Evolutionary conservation across 78 protist species (phyloP).

Genomic region (Corallochytrium limacisporum): DNA sequence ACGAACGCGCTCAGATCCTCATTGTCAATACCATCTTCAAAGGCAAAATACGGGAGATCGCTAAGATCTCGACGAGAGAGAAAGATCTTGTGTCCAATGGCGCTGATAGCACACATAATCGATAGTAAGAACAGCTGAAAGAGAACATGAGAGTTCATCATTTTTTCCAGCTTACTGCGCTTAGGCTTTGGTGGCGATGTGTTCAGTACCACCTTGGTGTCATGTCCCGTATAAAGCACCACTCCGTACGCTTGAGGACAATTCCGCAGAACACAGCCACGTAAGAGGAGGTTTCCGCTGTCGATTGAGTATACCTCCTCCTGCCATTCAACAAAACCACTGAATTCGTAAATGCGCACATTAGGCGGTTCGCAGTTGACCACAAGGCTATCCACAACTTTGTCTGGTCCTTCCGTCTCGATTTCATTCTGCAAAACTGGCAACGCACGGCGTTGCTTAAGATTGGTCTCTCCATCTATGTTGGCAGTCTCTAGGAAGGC

Average conservation of each 20-base stretch:
- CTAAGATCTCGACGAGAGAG: too few relatives aligned
- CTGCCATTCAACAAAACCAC: neutral
- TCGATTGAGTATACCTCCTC: neutral
- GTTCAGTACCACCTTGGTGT: slow-evolving; percentile 60
- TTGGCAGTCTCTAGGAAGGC: slow-evolving; percentile 59
- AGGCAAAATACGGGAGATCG: too few relatives aligned
- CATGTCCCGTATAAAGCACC: slow-evolving; percentile 68
- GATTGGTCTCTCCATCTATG: slow-evolving; percentile 64
- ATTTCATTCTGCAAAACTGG: neutral
- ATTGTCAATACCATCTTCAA: too few relatives aligned
- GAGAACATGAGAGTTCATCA: slow-evolving; percentile 4
- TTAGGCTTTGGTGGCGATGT: slow-evolving; percentile 1
- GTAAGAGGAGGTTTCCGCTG: slow-evolving; percentile 1
- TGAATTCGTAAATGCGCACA: slow-evolving; percentile 4
- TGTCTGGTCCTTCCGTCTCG: neutral
- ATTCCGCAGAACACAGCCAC: slow-evolving; percentile 38
- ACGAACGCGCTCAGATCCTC: neutral
- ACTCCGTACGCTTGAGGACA: slow-evolving; percentile 53
- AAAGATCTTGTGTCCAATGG: too few relatives aligned
- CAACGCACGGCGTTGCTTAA: slow-evolving; percentile 23
- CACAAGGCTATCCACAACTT: neutral
- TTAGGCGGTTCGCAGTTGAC: slow-evolving; percentile 6
- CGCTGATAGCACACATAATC: neutral
- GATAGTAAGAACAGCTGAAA: neutral
- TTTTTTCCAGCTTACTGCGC: slow-evolving; percentile 14